Conservation (phyloP, 2,329 filamentous ascomycete genomes). For the Raffaelea albimanens region DNA sequence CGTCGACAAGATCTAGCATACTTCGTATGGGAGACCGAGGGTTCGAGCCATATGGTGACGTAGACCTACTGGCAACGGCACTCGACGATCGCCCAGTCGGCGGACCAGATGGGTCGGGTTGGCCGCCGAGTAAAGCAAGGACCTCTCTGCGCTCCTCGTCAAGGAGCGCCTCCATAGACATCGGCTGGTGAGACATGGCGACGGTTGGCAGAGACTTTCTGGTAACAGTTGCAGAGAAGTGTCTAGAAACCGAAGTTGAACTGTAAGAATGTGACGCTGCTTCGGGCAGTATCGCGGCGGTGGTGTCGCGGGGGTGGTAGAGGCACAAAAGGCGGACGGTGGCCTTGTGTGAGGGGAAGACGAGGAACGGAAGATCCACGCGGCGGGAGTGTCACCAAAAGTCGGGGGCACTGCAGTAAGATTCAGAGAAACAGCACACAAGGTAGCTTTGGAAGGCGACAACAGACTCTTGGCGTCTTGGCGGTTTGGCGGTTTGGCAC, state of each 20-base stretch:
- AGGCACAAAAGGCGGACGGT: too few relatives aligned
- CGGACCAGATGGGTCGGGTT: too few relatives aligned
- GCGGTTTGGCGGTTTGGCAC: constrained; percentile 8
- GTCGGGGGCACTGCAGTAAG: too few relatives aligned
- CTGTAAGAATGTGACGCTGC: too few relatives aligned
- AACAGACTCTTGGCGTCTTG: constrained; percentile 9
- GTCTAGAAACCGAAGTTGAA: too few relatives aligned
- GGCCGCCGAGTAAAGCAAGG: constrained; percentile 55
- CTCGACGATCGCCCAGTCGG: constrained; percentile 12
- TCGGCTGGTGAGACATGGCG: constrained; percentile 33
- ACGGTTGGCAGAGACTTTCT: background rate
- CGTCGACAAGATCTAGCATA: constrained; percentile 48
- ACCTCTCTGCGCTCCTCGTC: constrained; percentile 72
- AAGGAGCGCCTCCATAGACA: constrained; percentile 69
- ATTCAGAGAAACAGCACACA: too few relatives aligned
- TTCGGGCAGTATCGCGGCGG: too few relatives aligned
- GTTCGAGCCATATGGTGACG: constrained; percentile 41
- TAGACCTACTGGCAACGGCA: constrained; percentile 29
- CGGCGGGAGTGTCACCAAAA: background rate
- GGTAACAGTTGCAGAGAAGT: too few relatives aligned
- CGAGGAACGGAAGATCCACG: background rate
- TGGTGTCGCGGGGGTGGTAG: too few relatives aligned
- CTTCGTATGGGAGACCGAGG: constrained; percentile 60
- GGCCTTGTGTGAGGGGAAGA: too few relatives aligned
- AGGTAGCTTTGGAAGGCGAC: constrained; percentile 3